Conservation (phyloP, 1,139 yeast species). For the Candida sp. region DNA sequence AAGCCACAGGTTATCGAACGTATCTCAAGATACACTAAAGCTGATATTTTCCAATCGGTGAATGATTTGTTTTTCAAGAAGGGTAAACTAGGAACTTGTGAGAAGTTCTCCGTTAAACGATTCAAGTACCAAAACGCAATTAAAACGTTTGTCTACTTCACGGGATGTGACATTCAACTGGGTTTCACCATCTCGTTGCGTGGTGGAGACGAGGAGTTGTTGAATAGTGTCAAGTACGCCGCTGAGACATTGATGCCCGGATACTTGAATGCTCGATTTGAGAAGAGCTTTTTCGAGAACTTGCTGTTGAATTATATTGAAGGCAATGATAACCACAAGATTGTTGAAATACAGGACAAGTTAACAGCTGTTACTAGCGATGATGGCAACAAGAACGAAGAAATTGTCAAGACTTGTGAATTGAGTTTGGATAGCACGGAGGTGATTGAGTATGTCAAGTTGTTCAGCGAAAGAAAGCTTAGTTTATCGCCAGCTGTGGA, state of each 20-base stretch:
- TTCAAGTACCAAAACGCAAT: slow-evolving; percentile 57
- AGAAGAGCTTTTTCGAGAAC: slow-evolving; percentile 70
- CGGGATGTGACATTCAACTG: slow-evolving; percentile 73
- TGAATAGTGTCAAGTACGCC: slow-evolving; percentile 76
- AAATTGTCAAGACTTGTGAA: slow-evolving; percentile 13
- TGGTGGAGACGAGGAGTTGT: slow-evolving; percentile 66
- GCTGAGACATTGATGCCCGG: slow-evolving; percentile 82
- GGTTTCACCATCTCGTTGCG: slow-evolving; percentile 88
- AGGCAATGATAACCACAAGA: slow-evolving; percentile 15
- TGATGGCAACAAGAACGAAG: slow-evolving; percentile 11
- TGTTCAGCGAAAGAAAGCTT: slow-evolving; percentile 54
- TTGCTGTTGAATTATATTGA: slow-evolving; percentile 20
- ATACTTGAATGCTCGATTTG: slow-evolving; percentile 77
- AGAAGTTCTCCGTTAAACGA: slow-evolving; percentile 69
- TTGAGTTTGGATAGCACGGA: slow-evolving; percentile 31
- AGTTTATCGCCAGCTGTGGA: slow-evolving; percentile 80
- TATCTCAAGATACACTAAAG: slow-evolving; percentile 78
- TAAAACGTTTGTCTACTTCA: slow-evolving; percentile 76
- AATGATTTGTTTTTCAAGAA: slow-evolving; percentile 53
- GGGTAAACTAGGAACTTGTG: slow-evolving; percentile 74
- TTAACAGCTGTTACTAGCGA: slow-evolving; percentile 11
- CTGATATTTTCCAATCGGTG: slow-evolving; percentile 68
- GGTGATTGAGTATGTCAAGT: slow-evolving; percentile 50
- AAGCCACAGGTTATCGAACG: slow-evolving; percentile 86
- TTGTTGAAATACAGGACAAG: slow-evolving; percentile 11